Evolutionary conservation across 2,329 filamentous ascomycete species (phyloP), one percentile per base, ranked within the genome.

Genomic region (Aspergillus caelatus): DNA sequence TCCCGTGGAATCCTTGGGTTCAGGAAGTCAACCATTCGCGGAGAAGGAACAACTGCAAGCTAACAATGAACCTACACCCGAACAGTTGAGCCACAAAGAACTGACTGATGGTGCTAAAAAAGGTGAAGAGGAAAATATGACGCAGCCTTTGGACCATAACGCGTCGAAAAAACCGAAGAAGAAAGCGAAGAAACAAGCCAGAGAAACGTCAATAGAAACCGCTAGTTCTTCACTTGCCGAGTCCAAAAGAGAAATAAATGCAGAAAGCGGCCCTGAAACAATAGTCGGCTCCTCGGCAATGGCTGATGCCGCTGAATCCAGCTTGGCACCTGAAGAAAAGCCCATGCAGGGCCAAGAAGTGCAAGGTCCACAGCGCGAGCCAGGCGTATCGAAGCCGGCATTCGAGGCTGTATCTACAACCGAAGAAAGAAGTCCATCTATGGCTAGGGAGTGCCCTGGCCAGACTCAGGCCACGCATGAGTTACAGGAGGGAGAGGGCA

Each of bases 381-480:
- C 45, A 46, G 32, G 39, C 23, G 52, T 64, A 28, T 54, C 62
- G 41, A 52, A 65, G 59, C 67, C 65, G 57, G 48, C 55, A 41
- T 52, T 26, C 8, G 32, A 53, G 14, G 32, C n/a, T 30, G 6
- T 26, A 7, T 11, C 57, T 10, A 10, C 23, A 43, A 39, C 26
- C 21, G 32, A 59, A 30, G 30, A 21, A 19, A 48, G 19, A 21
- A 23, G 23, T 53, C 8, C 26, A 16, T 26, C 45, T n/a, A 16
- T 30, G 34, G 3, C 55, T 48, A 39, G 21, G 21, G 50, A 58
- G 43, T 14, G 28, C 59, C 50, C 32, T 23, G 45, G 41, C 32
- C 52, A 58, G 12, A 26, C 12, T 21, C 36, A 5, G 16, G 36
- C 26, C 12, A 41, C 23, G 16, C 50, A 50, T 21, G 30, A 43